Evolutionary conservation across 108 stramenopile genomes (phyloP).

Genomic region (Cyclostephanos tholiformis): DNA sequence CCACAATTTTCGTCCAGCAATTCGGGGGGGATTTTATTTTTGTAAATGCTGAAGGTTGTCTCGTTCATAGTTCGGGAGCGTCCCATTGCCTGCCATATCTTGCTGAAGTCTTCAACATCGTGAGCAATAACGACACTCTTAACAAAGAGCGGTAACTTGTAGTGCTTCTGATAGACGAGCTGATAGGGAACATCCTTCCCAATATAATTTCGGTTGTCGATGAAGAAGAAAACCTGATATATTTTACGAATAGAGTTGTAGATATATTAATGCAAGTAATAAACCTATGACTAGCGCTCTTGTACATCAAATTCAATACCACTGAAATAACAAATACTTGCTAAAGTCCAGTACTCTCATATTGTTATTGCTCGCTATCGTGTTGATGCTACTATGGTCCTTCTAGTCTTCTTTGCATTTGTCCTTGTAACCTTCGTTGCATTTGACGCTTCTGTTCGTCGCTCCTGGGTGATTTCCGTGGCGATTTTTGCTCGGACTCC

Average conservation of each 20-base stretch:
- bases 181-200: constrained; percentile 36
- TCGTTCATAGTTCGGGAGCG: constrained; percentile 63
- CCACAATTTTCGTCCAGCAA: constrained; percentile 27
- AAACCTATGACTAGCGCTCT: too few relatives aligned
- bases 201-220: constrained; percentile 56
- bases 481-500: not conserved
- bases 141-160: constrained; percentile 41
- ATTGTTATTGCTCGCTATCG: not conserved
- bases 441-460: not conserved
- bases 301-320: too few relatives aligned
- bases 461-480: not conserved
- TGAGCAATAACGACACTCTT: constrained; percentile 60
- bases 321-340: too few relatives aligned
- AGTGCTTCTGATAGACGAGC: constrained; percentile 48
- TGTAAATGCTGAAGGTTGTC: constrained; percentile 56
- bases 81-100: constrained; percentile 69
- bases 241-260: constrained; percentile 10
- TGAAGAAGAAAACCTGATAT: constrained; percentile 45
- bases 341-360: not conserved
- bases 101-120: constrained; percentile 61
- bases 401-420: not conserved
- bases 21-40: constrained; percentile 39
- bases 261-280: too few relatives aligned
- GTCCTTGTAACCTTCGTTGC: not conserved
- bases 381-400: not conserved